These are phyloP conservation scores for Gossypioides kirkii DNA, from an alignment of 345 rosid species.

Conservation along the genomic window DNA sequence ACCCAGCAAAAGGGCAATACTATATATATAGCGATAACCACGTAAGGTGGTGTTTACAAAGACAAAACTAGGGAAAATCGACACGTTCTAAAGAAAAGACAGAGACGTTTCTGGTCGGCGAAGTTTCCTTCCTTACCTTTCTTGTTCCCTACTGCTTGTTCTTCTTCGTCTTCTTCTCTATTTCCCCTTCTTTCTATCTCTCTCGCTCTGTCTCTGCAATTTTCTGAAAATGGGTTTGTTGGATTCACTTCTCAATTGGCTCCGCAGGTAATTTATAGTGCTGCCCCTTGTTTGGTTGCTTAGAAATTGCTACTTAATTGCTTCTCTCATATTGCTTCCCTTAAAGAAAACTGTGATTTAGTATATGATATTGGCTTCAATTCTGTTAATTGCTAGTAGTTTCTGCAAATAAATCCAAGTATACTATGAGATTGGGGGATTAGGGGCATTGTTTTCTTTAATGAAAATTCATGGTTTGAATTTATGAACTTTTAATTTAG, in stretches of 20 bases:
- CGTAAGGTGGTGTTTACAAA: neutral
- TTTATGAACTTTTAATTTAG: neutral
- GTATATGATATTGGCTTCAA: neutral
- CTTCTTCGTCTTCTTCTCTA: neutral
- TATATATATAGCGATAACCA: too few species aligned
- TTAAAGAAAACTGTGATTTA: neutral
- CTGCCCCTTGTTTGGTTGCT: neutral
- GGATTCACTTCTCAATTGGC: conserved; percentile 57
- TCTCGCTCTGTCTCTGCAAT: neutral
- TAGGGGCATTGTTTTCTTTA: neutral
- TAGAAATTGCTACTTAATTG: neutral
- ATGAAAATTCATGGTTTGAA: neutral
- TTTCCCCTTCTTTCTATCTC: neutral
- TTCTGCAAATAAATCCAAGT: neutral
- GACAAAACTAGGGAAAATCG: neutral
- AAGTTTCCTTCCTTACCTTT: conserved; percentile 11
- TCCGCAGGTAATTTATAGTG: conserved; percentile 37
- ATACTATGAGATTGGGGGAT: too few species aligned
- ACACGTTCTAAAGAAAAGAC: neutral
- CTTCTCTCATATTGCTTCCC: neutral
- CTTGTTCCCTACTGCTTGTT: neutral
- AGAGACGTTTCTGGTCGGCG: neutral
- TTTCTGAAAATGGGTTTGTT: conserved; percentile 39
- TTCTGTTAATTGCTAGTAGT: neutral
- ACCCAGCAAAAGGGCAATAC: too few species aligned